phyloP scores from a whole-genome alignment of 1,139 yeast genomes.

The Chernovozyma sophiae-reginae region DNA sequence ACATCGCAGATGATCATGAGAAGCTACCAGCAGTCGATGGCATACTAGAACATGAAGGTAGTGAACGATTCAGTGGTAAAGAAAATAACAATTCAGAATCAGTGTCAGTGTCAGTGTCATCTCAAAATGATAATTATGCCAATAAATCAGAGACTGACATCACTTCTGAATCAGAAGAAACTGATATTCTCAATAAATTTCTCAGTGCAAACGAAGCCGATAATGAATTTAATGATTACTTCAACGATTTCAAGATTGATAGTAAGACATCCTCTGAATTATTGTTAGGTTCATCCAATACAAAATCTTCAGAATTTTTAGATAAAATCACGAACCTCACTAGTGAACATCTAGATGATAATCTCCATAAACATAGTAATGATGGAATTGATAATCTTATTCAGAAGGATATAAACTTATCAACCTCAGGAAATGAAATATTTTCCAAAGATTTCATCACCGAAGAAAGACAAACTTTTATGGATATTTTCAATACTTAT shows the following conservation, averaged over 20 bases:
- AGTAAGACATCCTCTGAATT: not conserved
- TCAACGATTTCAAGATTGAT: not conserved
- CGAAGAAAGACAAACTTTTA: slow-evolving; percentile 22
- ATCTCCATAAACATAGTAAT: too few relatives aligned
- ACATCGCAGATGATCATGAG: too few relatives aligned
- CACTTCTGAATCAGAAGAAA: not conserved
- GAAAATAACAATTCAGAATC: too few relatives aligned
- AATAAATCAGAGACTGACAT: not conserved
- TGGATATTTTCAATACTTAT: slow-evolving; percentile 22
- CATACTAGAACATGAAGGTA: too few relatives aligned
- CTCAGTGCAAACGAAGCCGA: not conserved
- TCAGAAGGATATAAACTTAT: not conserved
- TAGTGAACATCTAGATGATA: not conserved
- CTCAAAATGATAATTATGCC: too few relatives aligned
- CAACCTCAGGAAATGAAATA: not conserved
- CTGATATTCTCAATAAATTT: slow-evolving; percentile 1
- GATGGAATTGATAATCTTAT: too few relatives aligned
- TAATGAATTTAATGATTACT: slow-evolving; percentile 1
- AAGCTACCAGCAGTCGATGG: too few relatives aligned
- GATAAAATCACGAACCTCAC: not conserved
- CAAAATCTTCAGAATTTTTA: not conserved
- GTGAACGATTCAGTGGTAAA: too few relatives aligned
- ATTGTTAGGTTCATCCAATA: not conserved
- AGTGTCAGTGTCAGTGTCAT: too few relatives aligned
- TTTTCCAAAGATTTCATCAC: slow-evolving; percentile 12